phyloP scores from a whole-genome alignment of 805 yeast genomes.

The Metschnikowia hibisci region DNA sequence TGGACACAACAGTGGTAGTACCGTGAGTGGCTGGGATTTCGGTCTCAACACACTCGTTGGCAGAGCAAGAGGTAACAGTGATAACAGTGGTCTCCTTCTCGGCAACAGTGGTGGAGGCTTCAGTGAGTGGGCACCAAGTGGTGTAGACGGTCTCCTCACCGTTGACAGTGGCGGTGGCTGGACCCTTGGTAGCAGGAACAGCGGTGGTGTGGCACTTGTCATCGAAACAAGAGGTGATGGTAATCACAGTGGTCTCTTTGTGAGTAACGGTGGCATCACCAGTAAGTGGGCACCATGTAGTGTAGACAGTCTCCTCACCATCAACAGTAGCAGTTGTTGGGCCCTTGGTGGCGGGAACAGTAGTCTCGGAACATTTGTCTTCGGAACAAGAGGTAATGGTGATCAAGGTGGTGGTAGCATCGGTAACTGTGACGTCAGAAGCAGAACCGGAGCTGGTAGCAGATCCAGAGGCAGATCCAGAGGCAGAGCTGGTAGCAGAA shows the following conservation, averaged over 20 bases:
- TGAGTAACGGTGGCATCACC: slow-evolving; percentile 15
- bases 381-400: slow-evolving; percentile 34
- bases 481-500: slow-evolving; percentile 11
- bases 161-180: slow-evolving; percentile 21
- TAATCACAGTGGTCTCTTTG: slow-evolving; percentile 23
- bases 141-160: slow-evolving; percentile 23
- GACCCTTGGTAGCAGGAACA: slow-evolving; percentile 32
- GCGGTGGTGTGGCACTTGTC: slow-evolving; percentile 13
- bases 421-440: slow-evolving; percentile 10
- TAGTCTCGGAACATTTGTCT: slow-evolving; percentile 25
- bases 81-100: slow-evolving; percentile 16
- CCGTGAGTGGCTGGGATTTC: slow-evolving; percentile 15
- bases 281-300: slow-evolving; percentile 37
- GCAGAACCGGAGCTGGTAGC: slow-evolving; percentile 18
- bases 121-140: slow-evolving; percentile 36
- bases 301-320: slow-evolving; percentile 20
- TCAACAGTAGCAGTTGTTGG: slow-evolving; percentile 21
- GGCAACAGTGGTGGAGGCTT: slow-evolving; percentile 14
- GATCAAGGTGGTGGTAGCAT: slow-evolving; percentile 18
- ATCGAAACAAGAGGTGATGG: slow-evolving; percentile 22
- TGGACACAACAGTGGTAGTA: slow-evolving; percentile 17
- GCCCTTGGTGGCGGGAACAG: slow-evolving; percentile 33
- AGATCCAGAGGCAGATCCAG: slow-evolving; percentile 16
- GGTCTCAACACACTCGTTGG: slow-evolving; percentile 13
- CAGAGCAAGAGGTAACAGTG: slow-evolving; percentile 12